Conservation (phyloP, 1,284 basidiomycete species). For the Irpex sp. region DNA sequence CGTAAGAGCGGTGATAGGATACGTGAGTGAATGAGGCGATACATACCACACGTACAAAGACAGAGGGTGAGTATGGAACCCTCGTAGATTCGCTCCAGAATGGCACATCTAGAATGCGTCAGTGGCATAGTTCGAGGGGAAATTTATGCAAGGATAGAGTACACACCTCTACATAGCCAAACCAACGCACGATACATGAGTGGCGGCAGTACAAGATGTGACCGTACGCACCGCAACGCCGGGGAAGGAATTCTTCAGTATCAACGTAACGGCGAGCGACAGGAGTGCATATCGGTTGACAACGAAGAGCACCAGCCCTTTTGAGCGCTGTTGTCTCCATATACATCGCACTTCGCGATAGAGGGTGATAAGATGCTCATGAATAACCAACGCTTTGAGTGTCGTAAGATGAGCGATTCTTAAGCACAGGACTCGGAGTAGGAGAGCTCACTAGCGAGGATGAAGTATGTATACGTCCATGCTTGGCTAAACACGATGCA, state of each 20-base stretch:
- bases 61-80: neutral
- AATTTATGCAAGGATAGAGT: no score
- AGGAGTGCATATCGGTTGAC: neutral
- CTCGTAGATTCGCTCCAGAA: neutral
- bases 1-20: neutral
- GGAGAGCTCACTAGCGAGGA: no score
- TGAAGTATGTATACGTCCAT: no score
- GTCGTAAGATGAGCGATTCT: no score
- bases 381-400: neutral
- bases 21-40: neutral
- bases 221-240: neutral
- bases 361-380: neutral
- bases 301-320: neutral
- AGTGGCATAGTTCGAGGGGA: no score
- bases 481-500: no score
- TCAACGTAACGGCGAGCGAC: neutral
- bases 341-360: neutral
- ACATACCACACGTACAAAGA: neutral
- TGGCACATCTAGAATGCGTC: neutral
- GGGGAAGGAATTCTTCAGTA: neutral
- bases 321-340: neutral
- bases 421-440: no score
- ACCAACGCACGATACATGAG: no score
- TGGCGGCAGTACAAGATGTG: neutral
- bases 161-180: no score